Evolutionary conservation across 371 early-diverging fungal genomes (phyloP).

Genomic region (Mucor saturninus): DNA sequence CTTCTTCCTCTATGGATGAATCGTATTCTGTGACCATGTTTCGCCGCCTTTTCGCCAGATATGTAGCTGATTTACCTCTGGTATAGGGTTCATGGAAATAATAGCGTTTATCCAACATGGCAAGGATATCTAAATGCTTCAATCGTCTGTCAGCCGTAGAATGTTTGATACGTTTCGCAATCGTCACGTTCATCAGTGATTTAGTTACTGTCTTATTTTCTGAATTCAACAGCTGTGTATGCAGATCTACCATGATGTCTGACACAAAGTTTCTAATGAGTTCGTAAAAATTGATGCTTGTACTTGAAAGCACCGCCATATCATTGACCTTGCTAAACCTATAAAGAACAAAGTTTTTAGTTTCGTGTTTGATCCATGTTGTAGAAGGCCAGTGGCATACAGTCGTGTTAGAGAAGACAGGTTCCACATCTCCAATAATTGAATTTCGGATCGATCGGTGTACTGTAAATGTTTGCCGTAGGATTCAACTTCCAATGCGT

Average conservation of each 20-base stretch:
- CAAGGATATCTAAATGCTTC: conserved; percentile 3
- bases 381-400: conserved; percentile 3
- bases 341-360: not conserved
- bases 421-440: conserved; percentile 23
- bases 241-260: conserved; percentile 13
- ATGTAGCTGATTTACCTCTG: conserved; percentile 5
- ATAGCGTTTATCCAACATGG: not conserved
- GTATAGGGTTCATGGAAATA: not conserved
- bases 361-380: not conserved
- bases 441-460: not conserved
- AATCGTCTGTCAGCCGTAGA: conserved; percentile 6
- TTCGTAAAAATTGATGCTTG: conserved; percentile 14
- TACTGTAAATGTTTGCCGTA: conserved; percentile 15
- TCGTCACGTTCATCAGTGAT: conserved; percentile 5
- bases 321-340: conserved; percentile 14
- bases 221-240: conserved; percentile 17
- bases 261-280: conserved; percentile 10
- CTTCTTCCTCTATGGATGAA: not conserved
- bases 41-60: conserved; percentile 12
- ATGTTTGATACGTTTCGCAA: conserved; percentile 15
- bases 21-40: not conserved
- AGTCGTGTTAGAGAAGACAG: conserved; percentile 15
- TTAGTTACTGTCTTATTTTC: conserved; percentile 9
- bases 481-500: conserved; percentile 12
- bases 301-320: conserved; percentile 18